Evolutionary conservation across 148 eudicot genomes (phyloP), one percentile per base, ranked within the genome.

Genomic region (Talinum fruticosum): DNA sequence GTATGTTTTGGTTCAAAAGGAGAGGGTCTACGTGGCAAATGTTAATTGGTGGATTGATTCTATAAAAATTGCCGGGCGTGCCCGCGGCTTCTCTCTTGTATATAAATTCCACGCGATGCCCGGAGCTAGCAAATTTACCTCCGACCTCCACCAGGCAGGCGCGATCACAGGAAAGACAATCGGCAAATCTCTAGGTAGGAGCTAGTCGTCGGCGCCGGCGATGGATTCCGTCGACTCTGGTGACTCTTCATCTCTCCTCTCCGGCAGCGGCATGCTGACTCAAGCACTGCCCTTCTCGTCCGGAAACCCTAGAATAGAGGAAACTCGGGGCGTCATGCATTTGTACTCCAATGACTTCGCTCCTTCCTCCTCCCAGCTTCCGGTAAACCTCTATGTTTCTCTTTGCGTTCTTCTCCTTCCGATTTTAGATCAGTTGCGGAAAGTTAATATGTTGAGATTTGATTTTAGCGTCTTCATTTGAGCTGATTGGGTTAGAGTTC

Each of bases 261-360:
- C 62, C 62, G 33, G 66, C 33, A 28, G 33, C 32, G 45, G 57
- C 41, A 26, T 64, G 36, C 36, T 16, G 2, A 83, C 88, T 34
- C 91, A 84, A 65, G 73, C 89, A 41, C 81, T 92, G 34, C 79
- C 88, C 29, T 95, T 95, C 80, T 87, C 97, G 6, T 95, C 96
- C n/a, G 97, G 98, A 71, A 94, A 94, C 92, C 98, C 97, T 82
- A 90, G 90, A 76, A 90, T 94, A 69, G 98, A 94, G 87, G 92
- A 94, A 79, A 89, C 89, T 73, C 86, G 90, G 34, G 96, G 98
- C 47, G 83, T 90, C 74, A 85, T 92, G 87, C 92, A 86, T 86
- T 85, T 90, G 71, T 89, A 44, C 84, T 84, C 83, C 38, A 71
- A 83, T 71, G 89, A 90, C 34, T 73, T 79, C 70, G 77, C 76